Conservation (phyloP, 2,329 filamentous ascomycete genomes). For the Trichophyton rubrum region DNA sequence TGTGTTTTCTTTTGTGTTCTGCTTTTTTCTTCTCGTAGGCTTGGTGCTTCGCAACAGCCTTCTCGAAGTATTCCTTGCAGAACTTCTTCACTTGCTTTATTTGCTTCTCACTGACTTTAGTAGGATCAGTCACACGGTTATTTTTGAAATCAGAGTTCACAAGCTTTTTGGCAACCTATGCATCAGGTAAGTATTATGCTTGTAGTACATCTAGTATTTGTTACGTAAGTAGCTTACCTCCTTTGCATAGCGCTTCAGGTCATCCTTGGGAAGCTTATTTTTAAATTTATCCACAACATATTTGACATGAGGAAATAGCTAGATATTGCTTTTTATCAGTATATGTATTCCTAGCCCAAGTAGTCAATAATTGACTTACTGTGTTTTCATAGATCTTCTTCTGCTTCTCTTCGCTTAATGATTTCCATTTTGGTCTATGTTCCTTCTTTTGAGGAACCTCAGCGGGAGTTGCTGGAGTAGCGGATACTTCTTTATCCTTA, state of each 20-base stretch:
- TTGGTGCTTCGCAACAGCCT: constrained; percentile 64
- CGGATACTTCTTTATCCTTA: constrained; percentile 31
- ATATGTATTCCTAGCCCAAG: neutral
- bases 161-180: constrained; percentile 65
- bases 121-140: constrained; percentile 71
- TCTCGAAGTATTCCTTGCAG: constrained; percentile 76
- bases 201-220: too few relatives aligned
- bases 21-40: constrained; percentile 55
- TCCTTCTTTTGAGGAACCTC: constrained; percentile 41
- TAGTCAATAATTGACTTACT: constrained; percentile 40
- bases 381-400: constrained; percentile 93
- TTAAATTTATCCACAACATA: constrained; percentile 77
- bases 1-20: constrained; percentile 28
- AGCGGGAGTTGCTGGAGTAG: constrained; percentile 54
- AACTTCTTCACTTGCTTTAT: constrained; percentile 70
- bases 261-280: constrained; percentile 72
- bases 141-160: constrained; percentile 88
- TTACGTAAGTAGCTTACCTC: constrained; percentile 35
- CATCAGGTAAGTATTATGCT: constrained; percentile 45
- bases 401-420: constrained; percentile 59
- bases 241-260: constrained; percentile 52
- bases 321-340: neutral
- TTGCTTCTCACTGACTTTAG: constrained; percentile 62
- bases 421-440: constrained; percentile 39
- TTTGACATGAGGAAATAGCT: constrained; percentile 78